Conservation (phyloP, 495 filamentous ascomycete species). For the Annulohypoxylon nitens region DNA sequence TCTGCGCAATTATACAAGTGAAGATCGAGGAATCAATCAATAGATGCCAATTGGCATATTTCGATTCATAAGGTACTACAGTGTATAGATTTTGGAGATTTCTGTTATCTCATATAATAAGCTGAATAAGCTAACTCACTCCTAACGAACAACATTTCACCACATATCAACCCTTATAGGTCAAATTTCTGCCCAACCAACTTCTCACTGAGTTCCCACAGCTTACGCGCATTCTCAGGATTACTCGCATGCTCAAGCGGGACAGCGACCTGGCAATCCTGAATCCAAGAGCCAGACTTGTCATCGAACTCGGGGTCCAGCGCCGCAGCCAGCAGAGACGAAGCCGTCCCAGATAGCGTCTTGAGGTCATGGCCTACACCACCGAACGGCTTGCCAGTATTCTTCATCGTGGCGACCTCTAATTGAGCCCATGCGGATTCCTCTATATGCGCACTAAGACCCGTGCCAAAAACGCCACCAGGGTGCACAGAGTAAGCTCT, state of each 20-base stretch:
- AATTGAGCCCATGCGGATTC: constrained; percentile 36
- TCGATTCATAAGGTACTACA: neutral
- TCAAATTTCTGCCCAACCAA: constrained; percentile 55
- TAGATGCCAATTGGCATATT: neutral
- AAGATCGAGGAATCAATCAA: neutral
- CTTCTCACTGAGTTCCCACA: constrained; percentile 60
- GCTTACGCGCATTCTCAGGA: constrained; percentile 52
- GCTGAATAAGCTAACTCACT: neutral
- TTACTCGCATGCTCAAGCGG: constrained; percentile 52
- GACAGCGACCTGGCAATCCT: constrained; percentile 50
- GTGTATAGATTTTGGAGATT: neutral
- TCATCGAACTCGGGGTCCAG: constrained; percentile 42
- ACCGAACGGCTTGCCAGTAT: constrained; percentile 38
- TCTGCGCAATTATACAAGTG: neutral
- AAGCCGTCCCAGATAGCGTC: constrained; percentile 17
- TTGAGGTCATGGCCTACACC: neutral
- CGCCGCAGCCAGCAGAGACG: constrained; percentile 40
- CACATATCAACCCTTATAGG: neutral
- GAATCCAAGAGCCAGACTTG: constrained; percentile 48
- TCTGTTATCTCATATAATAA: neutral
- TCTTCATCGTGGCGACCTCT: constrained; percentile 49
- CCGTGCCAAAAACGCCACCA: constrained; percentile 53
- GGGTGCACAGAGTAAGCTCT: constrained; percentile 59
- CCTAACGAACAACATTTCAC: neutral
- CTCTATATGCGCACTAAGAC: constrained; percentile 42